phyloP scores from a whole-genome alignment of 2,329 filamentous ascomycete genomes.

The Neofusicoccum laricinum region DNA sequence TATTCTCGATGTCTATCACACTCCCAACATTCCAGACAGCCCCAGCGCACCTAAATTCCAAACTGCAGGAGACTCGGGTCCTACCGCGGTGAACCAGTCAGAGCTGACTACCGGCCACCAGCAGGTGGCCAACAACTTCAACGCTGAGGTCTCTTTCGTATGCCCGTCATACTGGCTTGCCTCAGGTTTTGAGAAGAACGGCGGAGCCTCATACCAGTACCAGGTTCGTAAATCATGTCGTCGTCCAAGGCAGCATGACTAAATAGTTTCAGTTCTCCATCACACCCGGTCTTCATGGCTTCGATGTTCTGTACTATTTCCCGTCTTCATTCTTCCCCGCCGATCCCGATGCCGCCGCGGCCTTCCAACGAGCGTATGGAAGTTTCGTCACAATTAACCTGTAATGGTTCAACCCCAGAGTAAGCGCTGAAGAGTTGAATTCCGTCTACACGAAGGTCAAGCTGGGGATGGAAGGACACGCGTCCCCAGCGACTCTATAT shows the following conservation, averaged over 20 bases:
- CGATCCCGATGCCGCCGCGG: too few relatives aligned
- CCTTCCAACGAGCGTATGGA: too few relatives aligned
- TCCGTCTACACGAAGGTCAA: too few relatives aligned
- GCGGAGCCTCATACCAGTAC: conserved; percentile 36
- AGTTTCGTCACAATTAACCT: too few relatives aligned
- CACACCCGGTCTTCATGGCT: conserved; percentile 22
- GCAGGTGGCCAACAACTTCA: conserved; percentile 53
- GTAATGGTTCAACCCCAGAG: too few relatives aligned
- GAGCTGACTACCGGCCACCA: conserved; percentile 52
- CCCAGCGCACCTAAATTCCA: conserved; percentile 27
- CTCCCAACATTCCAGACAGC: conserved; percentile 25
- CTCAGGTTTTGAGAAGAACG: too few relatives aligned
- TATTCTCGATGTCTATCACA: conserved; percentile 38
- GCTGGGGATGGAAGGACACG: too few relatives aligned
- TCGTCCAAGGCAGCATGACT: conserved; percentile 4
- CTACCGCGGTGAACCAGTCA: conserved; percentile 53
- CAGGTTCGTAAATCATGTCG: neutral
- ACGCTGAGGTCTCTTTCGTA: conserved; percentile 55
- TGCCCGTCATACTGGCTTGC: conserved; percentile 58
- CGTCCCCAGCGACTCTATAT: too few relatives aligned
- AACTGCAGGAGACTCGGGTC: conserved; percentile 29
- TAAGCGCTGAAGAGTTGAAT: too few relatives aligned
- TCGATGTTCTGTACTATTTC: conserved; percentile 22
- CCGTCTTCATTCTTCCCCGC: conserved; percentile 4
- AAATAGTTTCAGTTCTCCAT: conserved; percentile 25